Percentiles rank a stretch among this genome's conserved stretches.
Conservation (phyloP, 2,329 filamentous ascomycete genomes). For the Aspergillus quadrilineatus region DNA sequence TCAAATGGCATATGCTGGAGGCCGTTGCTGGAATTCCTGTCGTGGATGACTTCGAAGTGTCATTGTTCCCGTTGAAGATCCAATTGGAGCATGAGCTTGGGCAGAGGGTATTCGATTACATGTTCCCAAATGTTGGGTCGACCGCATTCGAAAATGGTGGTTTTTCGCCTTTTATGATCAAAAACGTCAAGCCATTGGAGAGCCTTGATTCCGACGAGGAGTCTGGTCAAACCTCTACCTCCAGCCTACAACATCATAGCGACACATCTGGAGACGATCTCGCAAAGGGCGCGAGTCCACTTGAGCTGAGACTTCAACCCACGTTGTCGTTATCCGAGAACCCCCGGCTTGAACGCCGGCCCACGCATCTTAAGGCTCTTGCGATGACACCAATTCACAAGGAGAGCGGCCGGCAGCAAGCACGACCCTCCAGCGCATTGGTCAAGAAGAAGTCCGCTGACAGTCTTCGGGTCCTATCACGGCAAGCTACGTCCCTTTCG, state of each 20-base stretch:
- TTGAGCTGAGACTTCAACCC: constrained; percentile 79
- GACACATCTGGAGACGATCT: constrained; percentile 45
- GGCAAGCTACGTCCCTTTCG: constrained; percentile 35
- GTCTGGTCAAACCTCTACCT: constrained; percentile 25
- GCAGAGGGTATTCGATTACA: constrained; percentile 92
- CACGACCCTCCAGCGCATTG: constrained; percentile 31
- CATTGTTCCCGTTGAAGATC: constrained; percentile 86
- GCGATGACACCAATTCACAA: constrained; percentile 36
- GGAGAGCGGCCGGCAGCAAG: constrained; percentile 28
- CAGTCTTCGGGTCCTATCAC: constrained; percentile 39
- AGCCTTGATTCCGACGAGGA: constrained; percentile 48
- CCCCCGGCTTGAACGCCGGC: constrained; percentile 29
- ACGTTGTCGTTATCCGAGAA: constrained; percentile 63
- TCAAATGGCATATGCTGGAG: constrained; percentile 98
- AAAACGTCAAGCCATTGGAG: constrained; percentile 52
- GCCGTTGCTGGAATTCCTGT: constrained; percentile 96
- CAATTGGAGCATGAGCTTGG: constrained; percentile 91
- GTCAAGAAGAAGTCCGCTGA: constrained; percentile 45
- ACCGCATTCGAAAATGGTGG: constrained; percentile 49
- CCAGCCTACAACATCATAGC: constrained; percentile 42
- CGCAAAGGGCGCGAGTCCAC: constrained; percentile 65
- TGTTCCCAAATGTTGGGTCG: constrained; percentile 80
- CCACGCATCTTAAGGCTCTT: constrained; percentile 32
- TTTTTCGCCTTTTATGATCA: constrained; percentile 54
- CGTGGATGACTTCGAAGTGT: constrained; percentile 94